phyloP scores from a whole-genome alignment of 2,329 filamentous ascomycete species.

The Calonectria ilicicola region DNA sequence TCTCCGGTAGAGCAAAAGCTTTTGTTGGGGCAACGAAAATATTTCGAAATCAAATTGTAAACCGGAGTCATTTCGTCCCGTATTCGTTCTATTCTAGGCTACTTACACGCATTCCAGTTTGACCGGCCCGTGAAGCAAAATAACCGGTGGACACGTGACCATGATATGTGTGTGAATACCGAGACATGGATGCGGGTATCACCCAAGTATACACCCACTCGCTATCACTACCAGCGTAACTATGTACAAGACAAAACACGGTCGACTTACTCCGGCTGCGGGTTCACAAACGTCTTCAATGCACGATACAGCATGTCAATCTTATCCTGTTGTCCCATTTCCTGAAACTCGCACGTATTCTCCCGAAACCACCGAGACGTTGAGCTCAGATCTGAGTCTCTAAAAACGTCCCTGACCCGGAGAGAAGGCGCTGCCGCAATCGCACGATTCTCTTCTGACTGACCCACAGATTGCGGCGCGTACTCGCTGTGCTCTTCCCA shows the following conservation, averaged over 20 bases:
- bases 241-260: background rate
- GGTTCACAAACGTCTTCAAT: background rate
- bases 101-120: background rate
- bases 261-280: background rate
- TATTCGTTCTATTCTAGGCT: background rate
- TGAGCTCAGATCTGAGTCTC: background rate
- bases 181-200: background rate
- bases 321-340: background rate
- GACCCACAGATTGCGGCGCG: background rate
- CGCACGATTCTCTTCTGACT: background rate
- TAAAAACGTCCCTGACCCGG: background rate
- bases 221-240: too few relatives aligned
- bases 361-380: constrained; percentile 17
- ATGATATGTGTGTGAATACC: background rate
- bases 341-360: constrained; percentile 9
- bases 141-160: background rate
- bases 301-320: constrained; percentile 14
- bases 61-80: background rate
- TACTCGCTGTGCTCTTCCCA: background rate
- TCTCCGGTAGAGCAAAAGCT: background rate
- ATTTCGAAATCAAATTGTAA: constrained; percentile 1
- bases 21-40: constrained; percentile 19
- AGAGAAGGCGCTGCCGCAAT: background rate
- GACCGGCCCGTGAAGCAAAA: background rate
- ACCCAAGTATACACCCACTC: background rate